A percentile compares a stretch with the other conserved stretches of the same genome.
Evolutionary conservation across 352 stramenopile species (phyloP).

Genomic region (Globisporangium megalacanthum): DNA sequence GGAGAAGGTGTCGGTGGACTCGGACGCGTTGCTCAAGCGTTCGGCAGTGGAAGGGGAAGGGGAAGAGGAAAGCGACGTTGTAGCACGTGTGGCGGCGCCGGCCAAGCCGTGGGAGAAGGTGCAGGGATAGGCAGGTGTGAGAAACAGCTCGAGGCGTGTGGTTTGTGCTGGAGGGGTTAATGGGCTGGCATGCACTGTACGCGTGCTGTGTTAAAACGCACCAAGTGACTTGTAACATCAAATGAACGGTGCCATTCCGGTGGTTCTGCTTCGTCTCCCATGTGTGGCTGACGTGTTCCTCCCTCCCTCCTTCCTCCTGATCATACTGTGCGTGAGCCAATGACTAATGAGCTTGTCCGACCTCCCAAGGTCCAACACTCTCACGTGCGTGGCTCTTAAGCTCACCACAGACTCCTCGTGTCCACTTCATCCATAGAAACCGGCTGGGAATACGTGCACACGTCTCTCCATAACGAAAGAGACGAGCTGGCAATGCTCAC

Average conservation of each 20-base stretch:
- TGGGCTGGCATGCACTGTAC: too few species aligned
- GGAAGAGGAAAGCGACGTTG: slow-evolving; percentile 2
- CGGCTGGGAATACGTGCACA: too few species aligned
- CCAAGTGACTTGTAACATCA: background rate
- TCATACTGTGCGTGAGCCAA: too few species aligned
- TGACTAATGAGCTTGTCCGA: too few species aligned
- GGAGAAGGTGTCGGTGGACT: slow-evolving; percentile 64
- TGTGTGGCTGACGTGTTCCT: background rate
- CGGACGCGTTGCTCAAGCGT: slow-evolving; percentile 13
- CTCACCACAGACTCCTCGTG: too few species aligned
- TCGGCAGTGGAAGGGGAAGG: background rate
- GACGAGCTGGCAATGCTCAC: too few species aligned
- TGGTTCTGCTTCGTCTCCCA: background rate
- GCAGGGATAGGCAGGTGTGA: slow-evolving; percentile 14
- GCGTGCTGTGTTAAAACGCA: background rate
- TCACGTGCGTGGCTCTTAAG: too few species aligned
- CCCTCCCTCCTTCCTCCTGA: too few species aligned
- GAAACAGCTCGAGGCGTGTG: background rate
- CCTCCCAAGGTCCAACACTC: too few species aligned
- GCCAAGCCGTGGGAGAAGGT: slow-evolving; percentile 45
- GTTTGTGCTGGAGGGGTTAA: background rate
- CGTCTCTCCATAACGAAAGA: too few species aligned
- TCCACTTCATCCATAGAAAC: too few species aligned
- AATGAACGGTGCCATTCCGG: background rate
- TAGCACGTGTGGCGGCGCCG: slow-evolving; percentile 8